Evolutionary conservation across 306 rosid species (phyloP).

Genomic region (Arachis stenosperma): DNA sequence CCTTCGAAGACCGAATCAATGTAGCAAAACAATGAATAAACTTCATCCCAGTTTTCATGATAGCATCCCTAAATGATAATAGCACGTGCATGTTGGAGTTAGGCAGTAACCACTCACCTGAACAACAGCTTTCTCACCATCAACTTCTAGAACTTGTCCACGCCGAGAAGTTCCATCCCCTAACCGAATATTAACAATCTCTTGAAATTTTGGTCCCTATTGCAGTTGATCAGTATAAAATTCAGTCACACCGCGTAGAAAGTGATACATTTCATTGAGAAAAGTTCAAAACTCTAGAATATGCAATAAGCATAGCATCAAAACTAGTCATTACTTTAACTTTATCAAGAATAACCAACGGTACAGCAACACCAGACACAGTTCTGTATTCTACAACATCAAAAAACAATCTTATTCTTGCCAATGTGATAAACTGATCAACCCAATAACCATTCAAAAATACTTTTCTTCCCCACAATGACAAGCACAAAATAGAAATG

Average conservation of each 20-base stretch:
- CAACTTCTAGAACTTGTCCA: too few species aligned
- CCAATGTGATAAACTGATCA: constrained; percentile 23
- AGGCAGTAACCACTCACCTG: too few species aligned
- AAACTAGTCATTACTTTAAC: constrained; percentile 67
- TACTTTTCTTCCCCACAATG: not conserved
- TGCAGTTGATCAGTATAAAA: too few species aligned
- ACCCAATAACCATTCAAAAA: not conserved
- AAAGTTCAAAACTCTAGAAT: too few species aligned
- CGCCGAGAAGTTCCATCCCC: too few species aligned
- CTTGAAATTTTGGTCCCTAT: too few species aligned
- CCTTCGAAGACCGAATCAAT: constrained; percentile 88
- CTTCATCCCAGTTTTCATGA: not conserved
- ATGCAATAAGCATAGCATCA: too few species aligned
- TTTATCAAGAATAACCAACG: constrained; percentile 94
- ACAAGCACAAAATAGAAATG: not conserved
- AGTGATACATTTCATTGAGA: too few species aligned
- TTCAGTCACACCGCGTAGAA: too few species aligned
- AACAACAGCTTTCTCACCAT: too few species aligned
- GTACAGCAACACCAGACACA: constrained; percentile 99
- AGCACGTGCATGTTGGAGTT: too few species aligned
- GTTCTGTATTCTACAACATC: constrained; percentile 85
- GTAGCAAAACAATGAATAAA: constrained; percentile 13
- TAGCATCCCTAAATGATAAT: constrained; percentile 3
- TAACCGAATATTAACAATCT: too few species aligned
- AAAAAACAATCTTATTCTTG: constrained; percentile 15